Evolutionary conservation across 2,329 filamentous ascomycete species (phyloP).

Genomic region (Aspergillus niger): DNA sequence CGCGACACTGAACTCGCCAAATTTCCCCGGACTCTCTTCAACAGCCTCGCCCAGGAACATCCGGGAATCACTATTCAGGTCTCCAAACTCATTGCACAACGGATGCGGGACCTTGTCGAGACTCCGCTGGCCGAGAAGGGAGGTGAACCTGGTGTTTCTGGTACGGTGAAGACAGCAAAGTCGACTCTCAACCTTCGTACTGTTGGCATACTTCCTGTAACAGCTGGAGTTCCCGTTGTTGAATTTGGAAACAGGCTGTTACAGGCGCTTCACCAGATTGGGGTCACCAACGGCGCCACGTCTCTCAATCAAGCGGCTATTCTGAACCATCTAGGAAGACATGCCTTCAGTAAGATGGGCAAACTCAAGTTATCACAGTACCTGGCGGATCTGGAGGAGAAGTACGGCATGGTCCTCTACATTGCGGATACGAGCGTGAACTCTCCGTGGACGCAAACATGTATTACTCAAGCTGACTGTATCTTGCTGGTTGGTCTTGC

Average conservation of each 20-base stretch:
- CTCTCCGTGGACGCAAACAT: conserved; percentile 97
- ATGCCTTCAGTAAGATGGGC: conserved; percentile 96
- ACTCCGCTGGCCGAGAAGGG: conserved; percentile 69
- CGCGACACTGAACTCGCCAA: conserved; percentile 95
- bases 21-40: conserved; percentile 93
- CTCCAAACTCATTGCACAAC: conserved; percentile 94
- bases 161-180: conserved; percentile 58
- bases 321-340: conserved; percentile 88
- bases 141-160: conserved; percentile 62
- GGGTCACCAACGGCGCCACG: conserved; percentile 84
- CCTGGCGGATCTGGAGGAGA: conserved; percentile 93
- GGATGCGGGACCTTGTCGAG: conserved; percentile 87
- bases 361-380: conserved; percentile 96
- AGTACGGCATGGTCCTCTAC: conserved; percentile 93
- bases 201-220: conserved; percentile 87
- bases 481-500: conserved; percentile 90
- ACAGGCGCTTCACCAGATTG: conserved; percentile 85
- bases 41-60: conserved; percentile 94
- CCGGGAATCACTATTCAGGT: conserved; percentile 99
- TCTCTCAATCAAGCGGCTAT: conserved; percentile 93
- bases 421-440: conserved; percentile 97
- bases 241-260: conserved; percentile 91
- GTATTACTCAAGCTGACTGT: conserved; percentile 94
- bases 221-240: conserved; percentile 85
- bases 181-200: conserved; percentile 92